phyloP scores from a whole-genome alignment of 257 asterid species.

The Penstemon barbatus region DNA sequence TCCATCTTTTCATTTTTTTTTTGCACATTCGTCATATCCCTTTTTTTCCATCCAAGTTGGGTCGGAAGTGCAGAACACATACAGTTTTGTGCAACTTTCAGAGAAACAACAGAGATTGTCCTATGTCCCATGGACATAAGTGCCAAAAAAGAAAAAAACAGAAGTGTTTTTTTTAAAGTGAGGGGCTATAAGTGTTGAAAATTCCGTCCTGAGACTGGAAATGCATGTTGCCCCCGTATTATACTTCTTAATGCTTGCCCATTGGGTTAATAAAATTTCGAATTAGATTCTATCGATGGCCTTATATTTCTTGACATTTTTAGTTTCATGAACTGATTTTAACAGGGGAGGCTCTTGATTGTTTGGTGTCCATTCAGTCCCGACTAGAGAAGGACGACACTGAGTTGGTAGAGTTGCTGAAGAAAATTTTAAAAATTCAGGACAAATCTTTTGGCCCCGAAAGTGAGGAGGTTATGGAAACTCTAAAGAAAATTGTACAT shows the following conservation, averaged over 20 bases:
- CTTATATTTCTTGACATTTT: neutral
- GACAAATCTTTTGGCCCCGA: constrained; percentile 69
- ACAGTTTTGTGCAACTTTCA: too few species aligned
- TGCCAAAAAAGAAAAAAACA: too few species aligned
- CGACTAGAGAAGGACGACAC: neutral
- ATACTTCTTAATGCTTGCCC: neutral
- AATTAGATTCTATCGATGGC: neutral
- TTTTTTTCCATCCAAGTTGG: too few species aligned
- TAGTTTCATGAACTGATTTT: constrained; percentile 15
- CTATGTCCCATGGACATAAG: too few species aligned
- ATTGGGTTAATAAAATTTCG: constrained; percentile 10
- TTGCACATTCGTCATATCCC: too few species aligned
- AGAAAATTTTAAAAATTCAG: constrained; percentile 72
- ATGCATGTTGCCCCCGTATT: constrained; percentile 39
- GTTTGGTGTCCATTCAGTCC: constrained; percentile 34
- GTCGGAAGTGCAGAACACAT: too few species aligned
- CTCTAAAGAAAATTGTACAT: constrained; percentile 51
- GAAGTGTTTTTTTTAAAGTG: too few species aligned
- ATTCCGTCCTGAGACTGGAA: too few species aligned
- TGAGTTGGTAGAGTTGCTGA: constrained; percentile 56
- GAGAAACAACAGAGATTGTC: too few species aligned
- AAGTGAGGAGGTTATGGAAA: constrained; percentile 39
- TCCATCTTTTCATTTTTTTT: constrained; percentile 1
- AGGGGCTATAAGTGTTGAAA: too few species aligned
- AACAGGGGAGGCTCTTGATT: constrained; percentile 92